Evolutionary conservation across 192 early-diverging fungal species (phyloP), one percentile per base, ranked within the genome.

Genomic region (Coemansia sp.): DNA sequence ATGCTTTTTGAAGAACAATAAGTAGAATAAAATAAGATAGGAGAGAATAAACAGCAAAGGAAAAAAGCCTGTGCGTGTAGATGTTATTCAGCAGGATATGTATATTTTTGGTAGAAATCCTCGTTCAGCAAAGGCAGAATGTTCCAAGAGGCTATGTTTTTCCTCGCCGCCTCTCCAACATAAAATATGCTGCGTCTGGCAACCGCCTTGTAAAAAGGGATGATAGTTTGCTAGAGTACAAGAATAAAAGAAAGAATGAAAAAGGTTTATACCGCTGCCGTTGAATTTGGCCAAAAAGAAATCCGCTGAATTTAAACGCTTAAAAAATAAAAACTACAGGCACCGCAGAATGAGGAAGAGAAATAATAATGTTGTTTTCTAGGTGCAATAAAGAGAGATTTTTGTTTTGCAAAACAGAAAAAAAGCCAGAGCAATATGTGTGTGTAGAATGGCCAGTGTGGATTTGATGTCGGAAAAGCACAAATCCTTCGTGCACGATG

Each of bases 221-320:
- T 42, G 40, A 61, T 41, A 40, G 3, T 64, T 22, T 53, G 50
- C 9, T 5, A 49, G 49, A 64, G 38, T 63, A 32, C 49, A 51
- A 38, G 41, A 32, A 37, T 5, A 11, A 32, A 32, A 40, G 38
- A 48, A 38, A 49, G 7, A 59, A 20, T 25, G 22, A 67, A 41
- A 32, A 49, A 45, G 9, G 25, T 39, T 19, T 45, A 20, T 56
- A 20, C 39, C 14, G 40, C 32, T 19, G 49, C 44, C 56, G 25
- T 11, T 39, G 65, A 39, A 44, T 40, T 40, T 25, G 25, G 25
- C 25, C 53, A 57, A 51, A 58, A 50, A 54, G 51, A 54, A 54
- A 25, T 25, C 25, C 25, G 25, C 25, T 25, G 25, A 25, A 25
- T 25, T 25, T 25, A 25, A 25, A 25, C 25, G 2, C 25, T 25